Percentiles rank a stretch among this genome's conserved stretches.
Conservation (phyloP, 2,329 filamentous ascomycete species). For the Alternaria sp. region DNA sequence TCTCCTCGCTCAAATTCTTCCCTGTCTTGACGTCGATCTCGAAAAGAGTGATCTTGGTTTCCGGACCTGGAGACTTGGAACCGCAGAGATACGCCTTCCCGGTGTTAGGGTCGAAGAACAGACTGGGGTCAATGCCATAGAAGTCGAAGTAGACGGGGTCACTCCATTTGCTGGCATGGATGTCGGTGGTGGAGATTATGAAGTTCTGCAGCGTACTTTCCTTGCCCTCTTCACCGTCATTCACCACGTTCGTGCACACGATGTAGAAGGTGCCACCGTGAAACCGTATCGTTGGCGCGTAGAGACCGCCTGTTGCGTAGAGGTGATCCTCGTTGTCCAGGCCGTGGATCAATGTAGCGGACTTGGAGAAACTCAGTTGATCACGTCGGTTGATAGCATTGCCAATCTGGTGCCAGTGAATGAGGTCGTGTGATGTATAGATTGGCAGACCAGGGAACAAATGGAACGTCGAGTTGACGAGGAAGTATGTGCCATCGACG, state of each 20-base stretch:
- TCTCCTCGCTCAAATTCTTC: conserved; percentile 13
- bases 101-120: conserved; percentile 17
- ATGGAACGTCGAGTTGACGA: conserved; percentile 59
- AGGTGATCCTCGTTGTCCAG: conserved; percentile 7
- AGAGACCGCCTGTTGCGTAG: conserved; percentile 26
- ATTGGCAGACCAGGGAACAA: conserved; percentile 59
- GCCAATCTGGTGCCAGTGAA: conserved; percentile 54
- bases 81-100: conserved; percentile 27
- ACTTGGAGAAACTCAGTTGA: conserved; percentile 56
- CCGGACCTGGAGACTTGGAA: conserved; percentile 17
- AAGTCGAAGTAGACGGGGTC: conserved; percentile 18
- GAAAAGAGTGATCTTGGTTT: conserved; percentile 25
- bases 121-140: conserved; percentile 19
- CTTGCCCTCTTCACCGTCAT: conserved; percentile 48
- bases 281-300: conserved; percentile 24
- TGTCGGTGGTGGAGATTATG: conserved; percentile 20
- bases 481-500: conserved; percentile 55
- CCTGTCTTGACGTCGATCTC: conserved; percentile 40
- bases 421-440: conserved; percentile 57
- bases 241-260: conserved; percentile 20
- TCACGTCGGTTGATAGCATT: conserved; percentile 56
- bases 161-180: conserved; percentile 15
- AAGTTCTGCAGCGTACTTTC: conserved; percentile 51
- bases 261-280: conserved; percentile 24
- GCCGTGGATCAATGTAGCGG: conserved; percentile 47